Base-by-base conservation (phyloP, 2,329 filamentous ascomycete genomes). In the Botryotinia globosa region DNA sequence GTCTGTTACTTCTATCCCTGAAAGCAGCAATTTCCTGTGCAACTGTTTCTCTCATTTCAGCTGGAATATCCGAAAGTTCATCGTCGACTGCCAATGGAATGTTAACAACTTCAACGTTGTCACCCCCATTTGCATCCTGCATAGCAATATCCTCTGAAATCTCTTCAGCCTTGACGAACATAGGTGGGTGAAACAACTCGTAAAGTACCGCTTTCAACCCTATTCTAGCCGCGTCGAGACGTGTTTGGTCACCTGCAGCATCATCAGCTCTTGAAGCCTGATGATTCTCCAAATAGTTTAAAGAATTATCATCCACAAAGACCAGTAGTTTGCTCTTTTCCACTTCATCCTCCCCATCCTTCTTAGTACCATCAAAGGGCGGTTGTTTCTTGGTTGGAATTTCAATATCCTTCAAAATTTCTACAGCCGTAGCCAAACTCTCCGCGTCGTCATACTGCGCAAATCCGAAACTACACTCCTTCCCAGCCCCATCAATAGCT, bases 31-130 rank as follows among this genome's bases (percentile, higher is more conserved):
- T 99, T 81, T 99, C 97, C 73, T 91, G 91, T 0, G 96, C 93
- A 25, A 99, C 96, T 0, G 94, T 94, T 80, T 97, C 96, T 37
- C 96, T 91, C 94, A 97, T 97, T 80, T 98, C 96, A 0, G 93
- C 91, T 0, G 96, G 96, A 65, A 99, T 98, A 79, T 99, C 96
- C 32, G 94, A 91, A 62, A 99, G 86, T 80, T 99, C 96, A 79
- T 99, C 97, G 75, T 99, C 96, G 69, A 92, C 89, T 1, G 91
- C 90, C 45, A 97, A 87, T 6, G 94, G 91, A 73, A 98, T 97
- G 73, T 94, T 97, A 76, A 97, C 91, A 56, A 98, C 91, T 81
- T 97, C 94, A 9, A 93, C 90, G 71, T 89, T 88, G 48, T 90
- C 89, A 56, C 89, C 89, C 54, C 85, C 81, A 0, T 86, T 87